These are phyloP conservation scores for Crithidia thermophila DNA, from an alignment of 208 protist genomes.

Conservation along the genomic window DNA sequence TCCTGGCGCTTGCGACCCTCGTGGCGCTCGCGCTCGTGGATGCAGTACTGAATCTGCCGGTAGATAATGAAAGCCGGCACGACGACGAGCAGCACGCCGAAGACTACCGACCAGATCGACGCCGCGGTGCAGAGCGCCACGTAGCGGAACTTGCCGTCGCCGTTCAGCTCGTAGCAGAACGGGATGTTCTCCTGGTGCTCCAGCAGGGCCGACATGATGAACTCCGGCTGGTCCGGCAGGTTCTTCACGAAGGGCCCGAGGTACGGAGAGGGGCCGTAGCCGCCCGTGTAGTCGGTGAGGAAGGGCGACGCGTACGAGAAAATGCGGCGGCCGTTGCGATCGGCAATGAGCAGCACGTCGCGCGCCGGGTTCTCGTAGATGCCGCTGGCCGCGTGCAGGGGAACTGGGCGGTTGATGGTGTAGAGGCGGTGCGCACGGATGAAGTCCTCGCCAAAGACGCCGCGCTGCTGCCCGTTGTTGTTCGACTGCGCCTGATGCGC, in stretches of 20 bases:
- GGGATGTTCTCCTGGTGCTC: constrained; percentile 83
- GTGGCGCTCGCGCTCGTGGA: constrained; percentile 6
- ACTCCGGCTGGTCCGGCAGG: constrained; percentile 88
- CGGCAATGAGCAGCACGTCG: constrained; percentile 74
- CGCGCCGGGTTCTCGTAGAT: constrained; percentile 84
- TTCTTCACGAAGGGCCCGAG: constrained; percentile 71
- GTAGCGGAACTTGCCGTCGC: constrained; percentile 73
- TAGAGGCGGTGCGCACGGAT: constrained; percentile 40
- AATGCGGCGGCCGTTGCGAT: constrained; percentile 77
- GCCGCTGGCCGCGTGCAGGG: constrained; percentile 71
- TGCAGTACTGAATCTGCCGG: constrained; percentile 29
- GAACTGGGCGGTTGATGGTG: constrained; percentile 44
- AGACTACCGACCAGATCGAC: constrained; percentile 64
- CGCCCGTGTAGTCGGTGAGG: constrained; percentile 34
- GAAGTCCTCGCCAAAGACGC: constrained; percentile 31
- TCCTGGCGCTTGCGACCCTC: constrained; percentile 1
- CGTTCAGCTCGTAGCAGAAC: constrained; percentile 86
- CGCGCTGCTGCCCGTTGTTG: constrained; percentile 33
- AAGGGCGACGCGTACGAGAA: constrained; percentile 76
- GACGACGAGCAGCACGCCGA: constrained; percentile 39
- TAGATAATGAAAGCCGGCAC: constrained; percentile 36
- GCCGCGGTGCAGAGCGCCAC: constrained; percentile 80
- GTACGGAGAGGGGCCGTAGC: constrained; percentile 49
- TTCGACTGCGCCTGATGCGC: constrained; percentile 18
- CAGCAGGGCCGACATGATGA: constrained; percentile 70